A percentile compares a stretch with the other conserved stretches of the same genome.
These are phyloP conservation scores for Eruca vesicaria DNA, from an alignment of 441 rosid species.

Conservation along the genomic window DNA sequence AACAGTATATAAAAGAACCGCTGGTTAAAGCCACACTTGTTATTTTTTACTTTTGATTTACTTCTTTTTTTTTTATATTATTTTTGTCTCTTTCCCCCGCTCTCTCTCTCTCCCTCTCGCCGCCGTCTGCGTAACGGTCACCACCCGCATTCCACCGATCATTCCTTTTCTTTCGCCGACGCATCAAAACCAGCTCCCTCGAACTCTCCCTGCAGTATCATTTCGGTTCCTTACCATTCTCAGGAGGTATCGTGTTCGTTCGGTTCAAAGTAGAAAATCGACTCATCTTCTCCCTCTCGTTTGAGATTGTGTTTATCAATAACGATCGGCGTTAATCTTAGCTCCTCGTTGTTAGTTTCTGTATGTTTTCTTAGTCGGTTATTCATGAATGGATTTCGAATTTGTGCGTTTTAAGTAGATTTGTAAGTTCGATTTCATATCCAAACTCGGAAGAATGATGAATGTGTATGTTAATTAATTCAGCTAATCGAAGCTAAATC, in stretches of 20 bases:
- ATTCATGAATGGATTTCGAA: neutral
- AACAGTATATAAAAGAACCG: constrained; percentile 7
- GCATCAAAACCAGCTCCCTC: neutral
- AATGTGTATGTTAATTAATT: neutral
- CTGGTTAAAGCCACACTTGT: constrained; percentile 9
- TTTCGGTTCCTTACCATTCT: constrained; percentile 8
- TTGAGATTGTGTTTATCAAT: neutral
- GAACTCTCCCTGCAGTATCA: constrained; percentile 1
- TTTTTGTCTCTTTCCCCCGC: constrained; percentile 27
- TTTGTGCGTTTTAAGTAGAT: constrained; percentile 19
- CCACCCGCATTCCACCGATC: constrained; percentile 35
- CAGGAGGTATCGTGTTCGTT: constrained; percentile 17
- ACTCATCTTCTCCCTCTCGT: constrained; percentile 10
- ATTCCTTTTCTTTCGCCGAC: neutral
- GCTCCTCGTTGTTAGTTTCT: neutral
- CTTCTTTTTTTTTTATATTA: neutral
- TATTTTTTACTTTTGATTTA: neutral
- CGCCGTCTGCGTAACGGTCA: constrained; percentile 64
- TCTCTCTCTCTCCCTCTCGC: constrained; percentile 33
- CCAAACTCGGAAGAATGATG: neutral
- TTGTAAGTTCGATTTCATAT: neutral
- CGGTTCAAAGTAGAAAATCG: constrained; percentile 12
- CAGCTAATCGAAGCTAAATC: neutral
- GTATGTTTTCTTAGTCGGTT: neutral
- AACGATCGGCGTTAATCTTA: neutral